Evolutionary conservation across 352 stramenopile species (phyloP).

Genomic region (Thraustochytrium striatum): DNA sequence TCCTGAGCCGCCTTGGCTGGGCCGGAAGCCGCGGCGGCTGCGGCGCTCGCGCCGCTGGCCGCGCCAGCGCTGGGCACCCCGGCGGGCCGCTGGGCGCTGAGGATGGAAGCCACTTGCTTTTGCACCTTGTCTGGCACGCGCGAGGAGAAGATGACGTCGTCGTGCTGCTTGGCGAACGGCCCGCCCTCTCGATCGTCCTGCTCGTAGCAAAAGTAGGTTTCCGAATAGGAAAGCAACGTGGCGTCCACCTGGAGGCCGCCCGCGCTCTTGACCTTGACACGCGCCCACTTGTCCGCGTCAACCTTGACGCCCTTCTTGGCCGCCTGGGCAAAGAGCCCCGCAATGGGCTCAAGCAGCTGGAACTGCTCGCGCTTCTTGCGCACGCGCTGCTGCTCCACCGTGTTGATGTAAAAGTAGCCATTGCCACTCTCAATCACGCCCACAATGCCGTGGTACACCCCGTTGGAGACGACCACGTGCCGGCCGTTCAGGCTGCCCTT

Average conservation of each 20-base stretch:
- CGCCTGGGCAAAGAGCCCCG: not conserved
- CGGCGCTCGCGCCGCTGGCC: too few relatives aligned
- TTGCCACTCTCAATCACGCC: slow-evolving; percentile 24
- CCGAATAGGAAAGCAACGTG: not conserved
- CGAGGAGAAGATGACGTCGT: not conserved
- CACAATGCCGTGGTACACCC: slow-evolving; percentile 5
- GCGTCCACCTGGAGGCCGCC: not conserved
- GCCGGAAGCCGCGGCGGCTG: too few relatives aligned
- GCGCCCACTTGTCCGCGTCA: not conserved
- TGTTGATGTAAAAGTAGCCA: slow-evolving; percentile 38
- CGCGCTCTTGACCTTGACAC: not conserved
- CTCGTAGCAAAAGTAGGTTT: too few relatives aligned
- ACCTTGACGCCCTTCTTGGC: slow-evolving; percentile 1
- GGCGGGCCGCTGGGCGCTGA: too few relatives aligned
- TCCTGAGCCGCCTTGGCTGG: too few relatives aligned
- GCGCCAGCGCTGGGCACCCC: too few relatives aligned
- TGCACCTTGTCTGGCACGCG: not conserved
- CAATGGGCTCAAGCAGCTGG: not conserved
- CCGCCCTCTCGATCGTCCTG: too few relatives aligned
- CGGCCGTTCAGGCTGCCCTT: slow-evolving; percentile 2
- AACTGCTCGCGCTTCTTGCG: slow-evolving; percentile 44
- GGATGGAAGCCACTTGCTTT: too few relatives aligned
- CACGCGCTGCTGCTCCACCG: not conserved
- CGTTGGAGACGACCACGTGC: slow-evolving; percentile 15
- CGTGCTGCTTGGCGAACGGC: too few relatives aligned